Base-by-base conservation (phyloP, 2,329 filamentous ascomycete species). In the Elsinoe arachidis region DNA sequence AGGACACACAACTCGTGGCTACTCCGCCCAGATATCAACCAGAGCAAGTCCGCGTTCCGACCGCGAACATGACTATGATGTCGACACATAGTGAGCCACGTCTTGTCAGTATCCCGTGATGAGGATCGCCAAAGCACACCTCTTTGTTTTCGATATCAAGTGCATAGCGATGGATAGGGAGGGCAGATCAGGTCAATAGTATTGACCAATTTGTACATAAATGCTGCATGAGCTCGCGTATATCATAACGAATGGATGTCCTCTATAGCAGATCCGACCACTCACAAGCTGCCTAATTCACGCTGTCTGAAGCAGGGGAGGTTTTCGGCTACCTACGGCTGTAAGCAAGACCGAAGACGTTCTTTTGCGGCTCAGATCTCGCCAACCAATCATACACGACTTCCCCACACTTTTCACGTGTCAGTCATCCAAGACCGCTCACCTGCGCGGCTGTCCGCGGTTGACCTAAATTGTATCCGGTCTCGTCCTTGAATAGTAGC, bases 1-100 rank as follows among this genome's bases (percentile, higher is more conserved):
- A 62, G 17, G 75, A 77, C 60, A 55, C 49, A 9, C 54, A 56
- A 12, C 30, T 56, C 14, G 26, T 33, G n/a, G 33, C 23, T 34
- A 12, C 41, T 6, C 35, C 19, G 7, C n/a, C 33, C 19, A 37
- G 26, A 34, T 34, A 34, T 14, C 34, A 21, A 21, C 9, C 34
- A 11, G 49, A 53, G 17, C 9, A 34, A 9, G 5, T 53, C 7
- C 12, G 49, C 9, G 23, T 39, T 34, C 33, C 49, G 7, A 17
- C 19, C 12, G 19, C 38, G 34, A 14, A 23, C 34, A 39, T n/a
- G n/a, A 11, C 49, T 11, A 39, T 53, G 34, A 53, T 53, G 49
- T 17, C 33, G 11, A 23, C 34, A 9, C 49, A 53, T 21, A 39
- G 33, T 14, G 49, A 53, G 34, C 34, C 49, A 6, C 30, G 49